Evolutionary conservation across 2,329 filamentous ascomycete species (phyloP).

Genomic region (Ophiosphaerella narmari): DNA sequence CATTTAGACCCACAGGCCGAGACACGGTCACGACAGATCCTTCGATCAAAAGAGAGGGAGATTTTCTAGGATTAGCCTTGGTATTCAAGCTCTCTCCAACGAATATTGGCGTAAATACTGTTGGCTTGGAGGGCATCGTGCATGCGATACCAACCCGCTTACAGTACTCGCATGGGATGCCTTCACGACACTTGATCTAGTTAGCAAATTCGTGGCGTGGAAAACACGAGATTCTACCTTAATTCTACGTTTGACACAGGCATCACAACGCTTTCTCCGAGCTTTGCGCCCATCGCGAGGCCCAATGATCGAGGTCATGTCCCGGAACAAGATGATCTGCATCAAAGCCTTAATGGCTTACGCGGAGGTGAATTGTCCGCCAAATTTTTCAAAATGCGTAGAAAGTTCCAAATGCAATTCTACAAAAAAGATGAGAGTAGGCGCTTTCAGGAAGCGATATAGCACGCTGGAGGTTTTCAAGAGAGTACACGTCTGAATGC

Average conservation of each 20-base stretch:
- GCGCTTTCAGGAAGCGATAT: conserved; percentile 12
- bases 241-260: conserved; percentile 31
- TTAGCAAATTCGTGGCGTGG: neutral
- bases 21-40: neutral
- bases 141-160: conserved; percentile 21
- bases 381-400: neutral
- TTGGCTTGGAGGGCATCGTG: conserved; percentile 4
- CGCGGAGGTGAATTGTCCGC: neutral
- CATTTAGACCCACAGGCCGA: neutral
- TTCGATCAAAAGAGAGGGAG: neutral
- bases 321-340: neutral
- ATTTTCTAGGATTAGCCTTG: neutral
- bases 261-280: conserved; percentile 30
- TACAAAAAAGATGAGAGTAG: neutral
- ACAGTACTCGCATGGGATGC: conserved; percentile 27
- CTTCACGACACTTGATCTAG: conserved; percentile 26
- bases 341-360: no score
- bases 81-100: conserved; percentile 9
- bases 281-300: conserved; percentile 36
- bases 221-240: conserved; percentile 13
- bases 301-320: conserved; percentile 23
- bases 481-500: neutral
- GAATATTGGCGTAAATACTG: conserved; percentile 16
- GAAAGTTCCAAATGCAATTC: neutral
- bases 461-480: conserved; percentile 1